Evolutionary conservation across 495 filamentous ascomycete species (phyloP).

Genomic region (Aspergillus heteromorphus): DNA sequence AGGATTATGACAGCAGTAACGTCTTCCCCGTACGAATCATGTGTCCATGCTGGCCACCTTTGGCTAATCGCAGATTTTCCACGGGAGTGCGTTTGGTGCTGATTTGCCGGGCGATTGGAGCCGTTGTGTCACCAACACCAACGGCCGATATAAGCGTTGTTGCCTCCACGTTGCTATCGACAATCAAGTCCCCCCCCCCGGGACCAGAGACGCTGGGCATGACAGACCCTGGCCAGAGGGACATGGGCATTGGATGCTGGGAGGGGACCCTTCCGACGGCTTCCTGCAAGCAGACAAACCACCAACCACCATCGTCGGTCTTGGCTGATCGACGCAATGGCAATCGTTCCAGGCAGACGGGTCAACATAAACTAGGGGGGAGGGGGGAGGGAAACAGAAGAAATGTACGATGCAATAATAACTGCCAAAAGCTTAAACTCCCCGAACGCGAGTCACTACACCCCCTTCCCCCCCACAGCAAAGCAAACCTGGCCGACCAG

Average conservation of each 20-base stretch:
- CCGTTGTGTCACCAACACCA: neutral
- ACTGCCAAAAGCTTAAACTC: neutral
- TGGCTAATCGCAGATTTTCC: neutral
- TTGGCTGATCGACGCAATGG: neutral
- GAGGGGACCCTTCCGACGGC: neutral
- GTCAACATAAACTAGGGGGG: no score
- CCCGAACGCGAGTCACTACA: slow-evolving; percentile 1
- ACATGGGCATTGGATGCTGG: neutral
- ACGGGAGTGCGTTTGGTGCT: neutral
- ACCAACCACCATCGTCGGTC: neutral
- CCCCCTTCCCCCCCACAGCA: slow-evolving; percentile 3
- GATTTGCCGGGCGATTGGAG: neutral
- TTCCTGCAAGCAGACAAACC: neutral
- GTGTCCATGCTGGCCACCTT: neutral
- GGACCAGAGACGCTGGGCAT: neutral
- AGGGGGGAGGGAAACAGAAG: neutral
- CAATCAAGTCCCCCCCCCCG: neutral
- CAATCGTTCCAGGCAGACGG: neutral
- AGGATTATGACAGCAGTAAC: neutral
- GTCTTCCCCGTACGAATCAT: neutral
- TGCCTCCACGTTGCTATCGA: neutral
- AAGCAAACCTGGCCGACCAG: neutral
- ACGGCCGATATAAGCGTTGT: neutral
- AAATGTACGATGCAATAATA: neutral
- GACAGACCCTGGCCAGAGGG: neutral